These are phyloP conservation scores for Lentinula sp. DNA, from an alignment of 768 basidiomycete species.

Conservation along the genomic window DNA sequence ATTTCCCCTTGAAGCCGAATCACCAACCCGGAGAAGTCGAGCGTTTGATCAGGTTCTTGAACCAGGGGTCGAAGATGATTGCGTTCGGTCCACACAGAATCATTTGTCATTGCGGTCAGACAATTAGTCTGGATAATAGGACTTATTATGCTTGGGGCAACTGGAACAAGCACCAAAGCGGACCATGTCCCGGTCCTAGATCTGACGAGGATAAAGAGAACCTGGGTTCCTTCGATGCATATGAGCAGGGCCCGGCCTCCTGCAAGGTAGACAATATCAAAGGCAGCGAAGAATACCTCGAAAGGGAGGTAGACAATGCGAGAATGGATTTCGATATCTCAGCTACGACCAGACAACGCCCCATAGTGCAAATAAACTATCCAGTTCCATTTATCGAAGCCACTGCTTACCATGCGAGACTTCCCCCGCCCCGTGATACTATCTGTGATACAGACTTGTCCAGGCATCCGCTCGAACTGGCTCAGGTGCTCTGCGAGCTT, in stretches of 20 bases:
- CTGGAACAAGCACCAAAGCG: background rate
- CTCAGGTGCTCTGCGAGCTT: background rate
- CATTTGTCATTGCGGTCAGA: background rate
- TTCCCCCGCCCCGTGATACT: background rate
- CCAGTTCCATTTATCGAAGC: background rate
- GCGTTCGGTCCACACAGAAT: background rate
- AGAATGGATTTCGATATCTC: background rate
- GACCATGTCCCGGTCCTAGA: background rate
- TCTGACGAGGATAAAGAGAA: background rate
- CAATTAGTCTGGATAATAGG: background rate
- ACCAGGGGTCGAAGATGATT: background rate
- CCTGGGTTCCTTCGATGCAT: too few relatives aligned
- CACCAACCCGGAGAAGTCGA: background rate
- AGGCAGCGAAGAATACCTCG: too few relatives aligned
- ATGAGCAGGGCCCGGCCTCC: too few relatives aligned
- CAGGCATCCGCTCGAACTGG: background rate
- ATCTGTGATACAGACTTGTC: background rate
- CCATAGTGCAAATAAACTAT: background rate
- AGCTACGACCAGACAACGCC: too few relatives aligned
- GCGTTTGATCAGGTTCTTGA: background rate
- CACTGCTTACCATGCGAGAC: background rate
- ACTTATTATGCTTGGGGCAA: background rate
- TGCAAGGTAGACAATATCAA: too few relatives aligned
- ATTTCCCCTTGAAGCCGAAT: background rate
- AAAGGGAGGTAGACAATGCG: too few relatives aligned